Evolutionary conservation across 1,284 basidiomycete species (phyloP).

Genomic region (Leccinum solheimii): DNA sequence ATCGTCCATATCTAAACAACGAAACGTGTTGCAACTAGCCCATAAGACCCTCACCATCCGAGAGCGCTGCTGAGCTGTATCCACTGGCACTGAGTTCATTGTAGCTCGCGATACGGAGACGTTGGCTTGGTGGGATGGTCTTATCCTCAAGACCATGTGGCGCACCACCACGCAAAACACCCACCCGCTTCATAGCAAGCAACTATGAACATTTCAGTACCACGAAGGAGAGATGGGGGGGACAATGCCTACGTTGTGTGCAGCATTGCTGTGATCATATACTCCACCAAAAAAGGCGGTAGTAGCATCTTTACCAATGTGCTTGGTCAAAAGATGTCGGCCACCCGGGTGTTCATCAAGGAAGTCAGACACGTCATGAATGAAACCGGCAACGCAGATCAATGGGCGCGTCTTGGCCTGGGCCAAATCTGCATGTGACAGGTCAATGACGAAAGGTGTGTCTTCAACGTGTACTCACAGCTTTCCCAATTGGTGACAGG

Average conservation of each 20-base stretch:
- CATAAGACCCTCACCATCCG: conserved; percentile 37
- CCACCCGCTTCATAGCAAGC: conserved; percentile 89
- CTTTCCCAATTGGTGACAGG: conserved; percentile 86
- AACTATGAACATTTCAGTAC: conserved; percentile 42
- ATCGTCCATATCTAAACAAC: neutral
- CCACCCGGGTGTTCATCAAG: conserved; percentile 87
- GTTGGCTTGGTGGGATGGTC: conserved; percentile 64
- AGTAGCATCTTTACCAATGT: conserved; percentile 82
- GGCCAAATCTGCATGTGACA: conserved; percentile 56
- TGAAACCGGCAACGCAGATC: conserved; percentile 85
- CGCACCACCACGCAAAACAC: conserved; percentile 77
- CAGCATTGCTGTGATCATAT: conserved; percentile 92
- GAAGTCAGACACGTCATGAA: conserved; percentile 87
- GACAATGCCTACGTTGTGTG: conserved; percentile 66
- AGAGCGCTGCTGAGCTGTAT: conserved; percentile 36
- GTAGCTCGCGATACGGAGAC: conserved; percentile 66
- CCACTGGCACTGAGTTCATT: conserved; percentile 52
- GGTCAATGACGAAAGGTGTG: conserved; percentile 11
- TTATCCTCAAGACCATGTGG: conserved; percentile 62
- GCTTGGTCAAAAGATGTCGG: conserved; percentile 66
- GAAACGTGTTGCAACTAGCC: conserved; percentile 15
- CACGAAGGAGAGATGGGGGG: neutral
- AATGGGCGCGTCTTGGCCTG: conserved; percentile 77
- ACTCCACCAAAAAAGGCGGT: conserved; percentile 94
- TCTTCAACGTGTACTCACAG: conserved; percentile 49